Evolutionary conservation across 768 basidiomycete species (phyloP), one percentile per base, ranked within the genome.

Genomic region (Collybia nuda): DNA sequence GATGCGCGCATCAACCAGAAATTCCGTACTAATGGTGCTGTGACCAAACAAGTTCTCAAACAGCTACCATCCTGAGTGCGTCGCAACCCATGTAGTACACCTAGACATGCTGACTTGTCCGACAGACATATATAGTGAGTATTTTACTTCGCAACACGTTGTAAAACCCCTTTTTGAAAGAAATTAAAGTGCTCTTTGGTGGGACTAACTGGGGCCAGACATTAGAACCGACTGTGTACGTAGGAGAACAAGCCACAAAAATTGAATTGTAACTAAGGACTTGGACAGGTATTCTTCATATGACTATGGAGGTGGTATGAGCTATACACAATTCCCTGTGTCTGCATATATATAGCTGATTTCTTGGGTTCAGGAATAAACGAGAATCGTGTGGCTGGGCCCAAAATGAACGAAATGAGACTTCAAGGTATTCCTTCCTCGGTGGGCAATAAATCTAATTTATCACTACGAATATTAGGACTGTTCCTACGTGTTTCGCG

Each of bases 131-230:
- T 82, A 82, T 56, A 81, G 77, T 76, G 44, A 22, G 71, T 50
- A 14, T 19, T 15, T 43, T 5, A 22, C 4, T 6, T n/a, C 38
- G 40, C 39, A 9, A 40, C n/a, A 18, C 7, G 2, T 37, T 44
- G n/a, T 23, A 23, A 6, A 42, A 23, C 18, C 17, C n/a, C 14
- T 47, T 35, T 40, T 55, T 36, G 38, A 47, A 18, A 15, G 17
- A 6, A 38, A 6, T 32, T 24, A 0, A 26, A 76, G 77, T 85
- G 84, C 60, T 78, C 7, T 81, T 77, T 58, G 83, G 83, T 2
- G 84, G 83, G 23, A 85, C 84, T 1, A 84, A 85, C 44, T 84
- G 81, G 81, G 83, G 82, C 0, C 72, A 78, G 41, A 81, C 80
- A 1, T 64, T 78, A 1, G 74, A 79, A 56, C 82, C 82, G 3